Base-by-base conservation (phyloP, 1,139 yeast genomes). In the Candida tropicalis region DNA sequence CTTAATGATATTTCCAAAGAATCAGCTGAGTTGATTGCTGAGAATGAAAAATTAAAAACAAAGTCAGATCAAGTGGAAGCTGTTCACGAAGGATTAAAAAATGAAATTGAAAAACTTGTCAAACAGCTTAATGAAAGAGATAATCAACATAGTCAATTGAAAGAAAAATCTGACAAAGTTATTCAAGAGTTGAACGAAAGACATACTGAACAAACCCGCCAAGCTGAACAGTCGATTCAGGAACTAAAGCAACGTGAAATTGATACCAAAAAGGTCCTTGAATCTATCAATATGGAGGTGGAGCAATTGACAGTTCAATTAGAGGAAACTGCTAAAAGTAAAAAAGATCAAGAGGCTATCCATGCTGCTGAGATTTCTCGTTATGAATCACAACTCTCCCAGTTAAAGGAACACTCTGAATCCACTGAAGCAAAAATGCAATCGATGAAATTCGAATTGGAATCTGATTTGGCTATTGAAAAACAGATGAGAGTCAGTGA, bases 381-480 rank as follows among this genome's bases (percentile, higher is more conserved):
- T 15, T 26, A 12, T 13, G 13, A 38, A 31, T 24, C 25, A 6
- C 24, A 38, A 22, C n/a, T 40, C 16, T 20, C 35, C 12, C 16
- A 23, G 11, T 25, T 43, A 13, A 33, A 27, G 12, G 15, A 40
- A 5, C 15, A 43, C 8, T 40, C 28, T 9, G 10, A 22, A 10
- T 11, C 16, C 2, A 15, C 20, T 3, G 12, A 23, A 6, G 38
- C 36, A 17, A 29, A 44, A 12, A 29, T 26, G 9, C 23, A 39
- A 25, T 25, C 41, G 3, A 15, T 37, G 25, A 40, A 40, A 28
- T 40, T 33, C 13, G 41, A 37, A 12, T 40, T 40, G 25, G 44
- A 43, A 38, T 43, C 46, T 2, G 44, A 43, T 16, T 40, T 43
- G 24, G 37, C 39, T 4, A 36, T 37, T 28, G 42, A 43, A 28